Percentiles rank a stretch among this genome's conserved stretches.
phyloP scores from a whole-genome alignment of 148 eudicot genomes.

The Suaeda aralocaspica region DNA sequence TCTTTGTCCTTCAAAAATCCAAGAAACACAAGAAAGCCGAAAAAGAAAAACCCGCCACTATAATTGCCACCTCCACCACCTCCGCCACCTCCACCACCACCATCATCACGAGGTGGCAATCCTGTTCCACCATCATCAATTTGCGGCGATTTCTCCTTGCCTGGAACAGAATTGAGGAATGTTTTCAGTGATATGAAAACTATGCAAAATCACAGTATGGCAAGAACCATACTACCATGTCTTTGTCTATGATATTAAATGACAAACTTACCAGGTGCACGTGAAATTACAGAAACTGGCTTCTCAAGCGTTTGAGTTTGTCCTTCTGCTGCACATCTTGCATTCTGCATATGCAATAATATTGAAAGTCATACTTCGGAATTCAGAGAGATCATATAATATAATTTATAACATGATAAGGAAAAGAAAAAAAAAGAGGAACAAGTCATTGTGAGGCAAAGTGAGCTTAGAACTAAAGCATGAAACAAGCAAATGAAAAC shows the following conservation, averaged over 20 bases:
- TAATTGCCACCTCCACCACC: conserved; percentile 37
- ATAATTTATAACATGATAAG: too few species aligned
- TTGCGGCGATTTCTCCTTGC: conserved; percentile 31
- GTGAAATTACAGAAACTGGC: conserved; percentile 19
- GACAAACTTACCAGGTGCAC: conserved; percentile 27
- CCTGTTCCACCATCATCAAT: conserved; percentile 40
- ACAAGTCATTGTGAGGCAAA: too few species aligned
- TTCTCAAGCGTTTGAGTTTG: conserved; percentile 33
- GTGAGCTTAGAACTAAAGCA: too few species aligned
- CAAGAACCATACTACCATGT: neutral
- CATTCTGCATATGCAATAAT: conserved; percentile 21
- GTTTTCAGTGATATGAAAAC: too few species aligned
- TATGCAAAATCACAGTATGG: too few species aligned
- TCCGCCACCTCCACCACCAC: conserved; percentile 35
- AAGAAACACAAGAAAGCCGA: conserved; percentile 28
- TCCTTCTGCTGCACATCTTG: conserved; percentile 33
- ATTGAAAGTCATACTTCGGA: too few species aligned
- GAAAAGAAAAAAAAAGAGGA: too few species aligned
- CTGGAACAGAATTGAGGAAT: conserved; percentile 13
- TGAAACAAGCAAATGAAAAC: too few species aligned
- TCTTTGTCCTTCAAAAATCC: conserved; percentile 32
- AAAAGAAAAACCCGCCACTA: conserved; percentile 29
- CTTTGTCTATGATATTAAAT: neutral
- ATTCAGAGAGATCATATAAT: too few species aligned
- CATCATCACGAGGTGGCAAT: conserved; percentile 38